phyloP scores from a whole-genome alignment of 345 rosid genomes.

The Cardiospermum halicacabum region DNA sequence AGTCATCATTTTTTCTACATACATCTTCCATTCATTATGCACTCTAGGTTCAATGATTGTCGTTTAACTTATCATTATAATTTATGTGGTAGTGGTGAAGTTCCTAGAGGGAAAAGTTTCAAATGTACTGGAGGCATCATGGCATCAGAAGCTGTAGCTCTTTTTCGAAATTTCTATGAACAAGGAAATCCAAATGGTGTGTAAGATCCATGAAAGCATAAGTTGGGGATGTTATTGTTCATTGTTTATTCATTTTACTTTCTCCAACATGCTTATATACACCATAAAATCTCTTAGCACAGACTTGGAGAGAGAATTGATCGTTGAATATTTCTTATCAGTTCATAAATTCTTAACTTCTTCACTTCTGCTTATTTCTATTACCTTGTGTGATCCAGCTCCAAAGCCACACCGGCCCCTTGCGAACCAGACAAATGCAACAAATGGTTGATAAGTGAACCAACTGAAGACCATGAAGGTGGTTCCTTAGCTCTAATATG shows the following conservation, averaged over 20 bases:
- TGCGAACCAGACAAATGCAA: constrained; percentile 20
- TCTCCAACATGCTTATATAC: not conserved
- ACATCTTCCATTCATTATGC: constrained; percentile 3
- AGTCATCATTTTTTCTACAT: not conserved
- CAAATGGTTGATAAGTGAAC: not conserved
- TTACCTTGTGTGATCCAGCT: constrained; percentile 24
- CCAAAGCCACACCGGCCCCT: constrained; percentile 47
- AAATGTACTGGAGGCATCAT: constrained; percentile 62
- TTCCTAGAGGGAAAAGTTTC: constrained; percentile 35
- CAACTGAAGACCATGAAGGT: not conserved
- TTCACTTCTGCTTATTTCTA: not conserved
- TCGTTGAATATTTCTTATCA: not conserved
- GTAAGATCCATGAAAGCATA: constrained; percentile 3
- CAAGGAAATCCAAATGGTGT: constrained; percentile 89
- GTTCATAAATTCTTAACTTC: not conserved
- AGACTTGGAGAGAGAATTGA: not conserved
- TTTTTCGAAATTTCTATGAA: constrained; percentile 68
- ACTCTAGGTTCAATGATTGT: not conserved
- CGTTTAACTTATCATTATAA: not conserved
- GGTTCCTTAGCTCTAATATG: not conserved
- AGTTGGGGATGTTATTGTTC: not conserved
- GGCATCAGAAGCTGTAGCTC: constrained; percentile 71
- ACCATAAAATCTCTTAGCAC: not conserved
- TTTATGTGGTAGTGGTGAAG: constrained; percentile 26
- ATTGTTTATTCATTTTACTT: not conserved